Base-by-base conservation (phyloP, 169 alveolate genomes). In the Plasmodium gonderi region DNA sequence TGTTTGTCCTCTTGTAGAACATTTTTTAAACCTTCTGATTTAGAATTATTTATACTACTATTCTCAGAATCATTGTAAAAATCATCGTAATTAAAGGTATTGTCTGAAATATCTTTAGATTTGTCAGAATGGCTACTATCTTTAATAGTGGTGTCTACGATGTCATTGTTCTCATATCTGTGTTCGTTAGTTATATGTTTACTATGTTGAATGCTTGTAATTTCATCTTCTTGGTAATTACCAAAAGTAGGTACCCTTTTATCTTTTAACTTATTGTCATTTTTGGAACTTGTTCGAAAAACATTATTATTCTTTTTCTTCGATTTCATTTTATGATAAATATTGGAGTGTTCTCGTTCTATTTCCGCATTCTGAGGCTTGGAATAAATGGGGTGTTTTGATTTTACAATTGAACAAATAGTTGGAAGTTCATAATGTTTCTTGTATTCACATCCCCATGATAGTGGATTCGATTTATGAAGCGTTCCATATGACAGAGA, bases 391-490 rank as follows among this genome's bases (percentile, higher is more conserved):
- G 94, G 94, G 51, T 90, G 94, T 79, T 90, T 90, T n/a, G 94
- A 90, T 36, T 90, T 90, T 60, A 90, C 94, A 77, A 90, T 90
- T 31, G 94, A 90, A 45, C 94, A 90, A 54, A 90, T 90, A 31
- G 94, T 90, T 77, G 94, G 94, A 40, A 90, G 90, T 33, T 90
- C 94, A 79, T 90, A 90, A 78, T 90, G 94, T 33, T 77, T 90
- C 72, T 64, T 60, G 60, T 90, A 90, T 7, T 76, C 82, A 40
- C 74, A 45, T 65, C 94, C 94, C 94, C 94, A 90, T 38, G 81
- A 69, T 65, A 79, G 23, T 26, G 94, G 94, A 31, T 78, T 90
- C 33, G 94, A 90, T 64, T 76, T 77, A 38, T 90, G 94, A 31
- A 90, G 94, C 8, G 94, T 90, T 54, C 47, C 85, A 90, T 90